A percentile compares a stretch with the other conserved stretches of the same genome.
phyloP scores from a whole-genome alignment of 2,329 filamentous ascomycete species.

The Podosphaera fusca region DNA sequence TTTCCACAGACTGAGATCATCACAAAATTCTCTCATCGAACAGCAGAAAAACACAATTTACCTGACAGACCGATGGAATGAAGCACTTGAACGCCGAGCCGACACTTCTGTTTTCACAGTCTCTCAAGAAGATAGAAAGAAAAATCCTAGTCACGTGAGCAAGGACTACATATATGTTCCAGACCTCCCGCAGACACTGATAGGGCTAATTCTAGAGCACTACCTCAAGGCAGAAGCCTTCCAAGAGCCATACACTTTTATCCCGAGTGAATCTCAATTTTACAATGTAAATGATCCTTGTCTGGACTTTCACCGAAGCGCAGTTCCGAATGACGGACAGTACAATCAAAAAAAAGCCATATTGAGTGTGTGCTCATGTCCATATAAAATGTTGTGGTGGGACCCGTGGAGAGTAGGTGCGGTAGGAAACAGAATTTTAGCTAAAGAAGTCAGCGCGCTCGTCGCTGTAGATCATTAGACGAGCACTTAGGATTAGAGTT shows the following conservation, averaged over 20 bases:
- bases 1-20: conserved; percentile 14
- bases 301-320: conserved; percentile 7
- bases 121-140: neutral
- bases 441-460: conserved; percentile 10
- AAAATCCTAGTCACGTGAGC: no score
- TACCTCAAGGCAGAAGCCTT: conserved; percentile 23
- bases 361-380: conserved; percentile 17
- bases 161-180: conserved; percentile 20
- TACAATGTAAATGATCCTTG: conserved; percentile 9
- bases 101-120: neutral
- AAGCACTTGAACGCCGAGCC: conserved; percentile 17
- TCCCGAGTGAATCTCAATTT: conserved; percentile 13
- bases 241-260: conserved; percentile 22
- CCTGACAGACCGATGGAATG: conserved; percentile 28
- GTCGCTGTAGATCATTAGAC: neutral
- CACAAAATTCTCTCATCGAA: conserved; percentile 25
- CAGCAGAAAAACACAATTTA: conserved; percentile 30
- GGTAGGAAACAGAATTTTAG: conserved; percentile 17
- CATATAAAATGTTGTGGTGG: conserved; percentile 27
- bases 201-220: conserved; percentile 24
- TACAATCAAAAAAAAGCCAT: conserved; percentile 6
- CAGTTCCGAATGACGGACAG: conserved; percentile 1
- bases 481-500: no score
- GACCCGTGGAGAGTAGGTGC: conserved; percentile 24
- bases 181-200: conserved; percentile 20